phyloP scores from a whole-genome alignment of 2,329 filamentous ascomycete genomes.

The Aschersonia sp. region DNA sequence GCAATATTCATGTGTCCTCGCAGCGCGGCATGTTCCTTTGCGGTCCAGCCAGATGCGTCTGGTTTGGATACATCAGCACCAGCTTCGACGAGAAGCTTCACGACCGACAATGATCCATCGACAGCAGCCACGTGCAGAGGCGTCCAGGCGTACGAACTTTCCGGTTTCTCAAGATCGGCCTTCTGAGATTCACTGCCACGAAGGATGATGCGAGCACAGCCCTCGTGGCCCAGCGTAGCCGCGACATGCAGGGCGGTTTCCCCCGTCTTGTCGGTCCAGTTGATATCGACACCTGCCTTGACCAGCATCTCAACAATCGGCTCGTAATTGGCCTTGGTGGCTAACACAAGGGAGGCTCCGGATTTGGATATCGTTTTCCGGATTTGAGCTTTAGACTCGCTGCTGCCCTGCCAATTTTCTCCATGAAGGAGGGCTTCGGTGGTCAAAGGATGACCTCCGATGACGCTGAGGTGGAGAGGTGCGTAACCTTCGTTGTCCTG shows the following conservation, averaged over 20 bases:
- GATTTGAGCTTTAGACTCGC: constrained; percentile 45
- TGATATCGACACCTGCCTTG: constrained; percentile 80
- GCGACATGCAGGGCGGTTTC: constrained; percentile 89
- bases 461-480: constrained; percentile 81
- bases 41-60: constrained; percentile 88
- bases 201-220: constrained; percentile 67
- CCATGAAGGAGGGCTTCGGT: constrained; percentile 69
- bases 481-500: constrained; percentile 87
- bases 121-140: constrained; percentile 89
- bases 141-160: constrained; percentile 86
- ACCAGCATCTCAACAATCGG: constrained; percentile 79
- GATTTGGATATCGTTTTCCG: constrained; percentile 65
- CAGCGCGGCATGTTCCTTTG: constrained; percentile 82
- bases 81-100: constrained; percentile 61
- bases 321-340: constrained; percentile 75
- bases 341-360: constrained; percentile 74
- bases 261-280: constrained; percentile 79
- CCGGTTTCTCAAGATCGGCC: constrained; percentile 60
- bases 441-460: constrained; percentile 78
- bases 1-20: constrained; percentile 80
- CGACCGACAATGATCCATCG: constrained; percentile 66
- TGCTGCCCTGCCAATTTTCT: constrained; percentile 59
- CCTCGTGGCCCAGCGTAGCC: constrained; percentile 70
- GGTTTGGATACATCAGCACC: constrained; percentile 60
- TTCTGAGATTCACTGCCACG: constrained; percentile 56